Percentiles rank a stretch among this genome's conserved stretches.
Evolutionary conservation across 129 eudicot species (phyloP).

Genomic region (Lonicera japonica): DNA sequence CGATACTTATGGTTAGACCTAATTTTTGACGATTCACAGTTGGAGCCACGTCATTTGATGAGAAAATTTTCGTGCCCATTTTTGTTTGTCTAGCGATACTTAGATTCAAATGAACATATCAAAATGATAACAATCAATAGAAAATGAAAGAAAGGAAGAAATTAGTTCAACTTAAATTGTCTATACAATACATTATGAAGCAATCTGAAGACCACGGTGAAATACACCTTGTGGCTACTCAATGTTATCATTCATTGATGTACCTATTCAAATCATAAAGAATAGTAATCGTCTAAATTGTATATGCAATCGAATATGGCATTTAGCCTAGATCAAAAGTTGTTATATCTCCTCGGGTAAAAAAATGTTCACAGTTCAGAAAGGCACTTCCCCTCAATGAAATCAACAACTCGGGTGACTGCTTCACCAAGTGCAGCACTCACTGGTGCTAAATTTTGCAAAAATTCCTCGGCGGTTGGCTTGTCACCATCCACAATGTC

Average conservation of each 20-base stretch:
- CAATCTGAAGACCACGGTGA: too few relatives aligned
- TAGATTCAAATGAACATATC: too few relatives aligned
- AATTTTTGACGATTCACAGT: too few relatives aligned
- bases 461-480: slow-evolving; percentile 89
- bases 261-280: background rate
- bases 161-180: too few relatives aligned
- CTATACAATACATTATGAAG: too few relatives aligned
- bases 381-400: slow-evolving; percentile 64
- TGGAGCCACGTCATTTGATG: too few relatives aligned
- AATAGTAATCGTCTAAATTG: background rate
- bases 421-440: slow-evolving; percentile 62
- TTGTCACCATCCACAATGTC: slow-evolving; percentile 92
- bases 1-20: too few relatives aligned
- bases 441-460: slow-evolving; percentile 69
- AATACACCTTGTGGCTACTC: background rate
- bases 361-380: slow-evolving; percentile 40
- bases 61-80: too few relatives aligned
- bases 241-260: background rate
- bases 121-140: too few relatives aligned
- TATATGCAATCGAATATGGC: background rate
- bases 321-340: background rate
- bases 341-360: background rate
- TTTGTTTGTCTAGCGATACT: too few relatives aligned
- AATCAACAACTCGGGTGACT: slow-evolving; percentile 61
- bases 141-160: too few relatives aligned